Evolutionary conservation across 169 alveolate species (phyloP).

Genomic region (Blepharisma undulans): DNA sequence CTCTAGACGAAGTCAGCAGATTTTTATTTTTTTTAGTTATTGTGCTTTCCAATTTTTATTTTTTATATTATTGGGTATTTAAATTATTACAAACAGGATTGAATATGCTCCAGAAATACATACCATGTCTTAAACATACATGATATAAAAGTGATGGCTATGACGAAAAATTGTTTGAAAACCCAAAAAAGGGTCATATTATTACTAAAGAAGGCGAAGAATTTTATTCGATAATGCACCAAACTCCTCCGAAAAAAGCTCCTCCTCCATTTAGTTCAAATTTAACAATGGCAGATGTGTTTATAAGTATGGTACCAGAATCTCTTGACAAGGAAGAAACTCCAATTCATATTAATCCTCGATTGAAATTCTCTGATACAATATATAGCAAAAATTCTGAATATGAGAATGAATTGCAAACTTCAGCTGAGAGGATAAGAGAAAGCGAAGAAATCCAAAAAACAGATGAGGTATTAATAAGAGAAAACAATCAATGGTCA

Average conservation of each 20-base stretch:
- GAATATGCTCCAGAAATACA: not conserved
- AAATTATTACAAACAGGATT: not conserved
- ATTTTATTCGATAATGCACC: not conserved
- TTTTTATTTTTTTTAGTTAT: constrained; percentile 5
- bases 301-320: not conserved
- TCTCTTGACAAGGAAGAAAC: not conserved
- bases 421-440: not conserved
- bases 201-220: not conserved
- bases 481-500: too few relatives aligned
- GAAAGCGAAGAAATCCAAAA: too few relatives aligned
- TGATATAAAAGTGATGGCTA: not conserved
- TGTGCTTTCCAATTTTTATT: not conserved
- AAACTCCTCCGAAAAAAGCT: not conserved
- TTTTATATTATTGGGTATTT: not conserved
- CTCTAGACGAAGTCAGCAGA: not conserved
- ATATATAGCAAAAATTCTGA: not conserved
- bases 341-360: too few relatives aligned
- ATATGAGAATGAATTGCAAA: not conserved
- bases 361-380: not conserved
- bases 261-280: not conserved
- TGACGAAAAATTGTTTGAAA: not conserved
- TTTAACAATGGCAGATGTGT: not conserved
- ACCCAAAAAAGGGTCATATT: not conserved
- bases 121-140: not conserved
- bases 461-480: too few relatives aligned